Conservation (phyloP, 352 stramenopile species). For the Thraustochytrium sp. region DNA sequence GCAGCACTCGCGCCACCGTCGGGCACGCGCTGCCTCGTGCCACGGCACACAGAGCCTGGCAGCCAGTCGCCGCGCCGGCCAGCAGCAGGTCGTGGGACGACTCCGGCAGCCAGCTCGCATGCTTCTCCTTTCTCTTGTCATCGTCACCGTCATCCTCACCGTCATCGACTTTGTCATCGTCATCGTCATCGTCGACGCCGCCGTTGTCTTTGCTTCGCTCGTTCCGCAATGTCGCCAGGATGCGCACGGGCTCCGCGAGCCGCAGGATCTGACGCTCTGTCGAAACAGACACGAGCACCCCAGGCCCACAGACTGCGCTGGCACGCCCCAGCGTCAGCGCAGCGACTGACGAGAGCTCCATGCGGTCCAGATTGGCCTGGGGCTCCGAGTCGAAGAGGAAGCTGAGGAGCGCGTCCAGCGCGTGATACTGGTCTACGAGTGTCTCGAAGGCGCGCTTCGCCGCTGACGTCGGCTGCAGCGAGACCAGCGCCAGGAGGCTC, state of each 20-base stretch:
- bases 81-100: background rate
- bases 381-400: background rate
- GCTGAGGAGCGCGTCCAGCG: background rate
- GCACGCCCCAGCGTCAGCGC: background rate
- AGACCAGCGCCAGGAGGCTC: background rate
- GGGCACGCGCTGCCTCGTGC: background rate
- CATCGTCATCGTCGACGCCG: background rate
- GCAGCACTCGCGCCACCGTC: background rate
- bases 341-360: background rate
- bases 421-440: background rate
- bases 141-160: background rate
- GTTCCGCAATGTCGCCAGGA: no score
- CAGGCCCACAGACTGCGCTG: background rate
- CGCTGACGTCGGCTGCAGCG: background rate
- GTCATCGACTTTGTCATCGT: background rate
- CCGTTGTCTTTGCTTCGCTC: no score
- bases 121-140: background rate
- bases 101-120: background rate
- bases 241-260: background rate
- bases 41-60: background rate
- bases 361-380: background rate
- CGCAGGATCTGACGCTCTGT: background rate
- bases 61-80: background rate
- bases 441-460: background rate
- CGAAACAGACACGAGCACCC: background rate